Base-by-base conservation (phyloP, 441 rosid genomes). In the Mallotus repandus region DNA sequence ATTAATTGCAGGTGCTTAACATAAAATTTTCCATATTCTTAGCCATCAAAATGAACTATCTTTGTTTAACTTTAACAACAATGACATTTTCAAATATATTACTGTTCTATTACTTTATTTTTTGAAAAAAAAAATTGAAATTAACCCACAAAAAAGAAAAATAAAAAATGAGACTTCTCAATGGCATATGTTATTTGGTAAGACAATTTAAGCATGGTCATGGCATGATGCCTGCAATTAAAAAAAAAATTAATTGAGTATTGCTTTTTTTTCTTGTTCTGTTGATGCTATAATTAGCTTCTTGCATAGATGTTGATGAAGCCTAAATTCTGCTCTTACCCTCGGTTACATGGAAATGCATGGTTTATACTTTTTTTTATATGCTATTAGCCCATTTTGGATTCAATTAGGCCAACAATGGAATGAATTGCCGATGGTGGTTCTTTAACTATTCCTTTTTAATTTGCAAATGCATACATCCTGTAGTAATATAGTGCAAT, bases 361-460 rank as follows among this genome's bases (percentile, higher is more conserved):
- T 49, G 49, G 18, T 66, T 41, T 14, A 68, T 32, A 49, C 12
- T n/a, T 38, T 4, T 32, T 45, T 67, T 1, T 29, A 21, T 19
- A 18, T 50, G 2, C 14, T 29, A 14, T 66, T 49, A 41, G 46
- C 60, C 1, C 48, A 29, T n/a, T 65, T 11, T 45, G 65, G 53
- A 29, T 19, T 57, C 4, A 0, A 8, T 50, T 15, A 11, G 21
- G 12, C 5, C 7, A 49, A 59, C 53, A 48, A 32, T 15, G 25
- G 13, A 21, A 66, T 50, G 63, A 35, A 45, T 16, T 68, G 49
- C 52, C 41, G 55, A 52, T 63, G 66, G 21, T 66, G 60, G 49
- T 67, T 14, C 7, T 38, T n/a, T 52, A n/a, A 48, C 2, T 29
- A 5, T 53, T 14, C 45, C 8, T 4, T 50, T 14, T 14, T 4